Evolutionary conservation across 768 basidiomycete species (phyloP), one percentile per base, ranked within the genome.

Genomic region (Collybia mongolica): DNA sequence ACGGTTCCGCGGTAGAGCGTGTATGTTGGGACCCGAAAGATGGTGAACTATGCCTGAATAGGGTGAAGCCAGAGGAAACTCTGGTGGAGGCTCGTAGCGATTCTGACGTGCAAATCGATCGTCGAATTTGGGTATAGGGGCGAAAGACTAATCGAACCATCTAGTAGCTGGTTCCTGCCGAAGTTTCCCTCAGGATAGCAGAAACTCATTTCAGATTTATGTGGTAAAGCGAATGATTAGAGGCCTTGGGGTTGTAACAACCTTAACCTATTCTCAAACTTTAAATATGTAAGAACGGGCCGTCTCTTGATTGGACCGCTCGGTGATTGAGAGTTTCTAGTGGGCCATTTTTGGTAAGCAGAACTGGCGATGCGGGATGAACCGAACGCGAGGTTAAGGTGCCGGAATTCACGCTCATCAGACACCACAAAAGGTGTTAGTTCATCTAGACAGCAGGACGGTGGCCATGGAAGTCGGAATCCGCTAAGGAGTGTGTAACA

Each of bases 51-150:
- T 88, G 84, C 71, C 70, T 86, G 85, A 84, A 82, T 84, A 88
- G 84, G 85, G 85, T 78, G 83, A 88, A 89, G 88, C 86, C 88
- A 90, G 85, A 86, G 88, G 86, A 90, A 90, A 90, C 88, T 87
- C 87, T 88, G 87, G 86, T 90, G 87, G 87, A 89, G 85, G 88
- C 84, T 86, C 83, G 83, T 86, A 90, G 88, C 86, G 83, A 85
- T 90, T 89, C 88, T 90, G 88, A 89, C 85, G 84, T 90, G 88
- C 88, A 90, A 90, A 90, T 39, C 38, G 38, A 39, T 39, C 38
- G 38, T 39, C 38, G 19, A 39, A 39, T 40, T 40, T 12, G 39
- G 12, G 18, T 19, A 41, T 90, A 89, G 88, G 39, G 39, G 12
- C 39, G 12, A 19, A 41, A 90, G 39, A 90, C 88, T 86, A 88